A percentile compares a stretch with the other conserved stretches of the same genome.
Evolutionary conservation across 805 yeast genomes (phyloP).

Genomic region (Millerozyma miso): DNA sequence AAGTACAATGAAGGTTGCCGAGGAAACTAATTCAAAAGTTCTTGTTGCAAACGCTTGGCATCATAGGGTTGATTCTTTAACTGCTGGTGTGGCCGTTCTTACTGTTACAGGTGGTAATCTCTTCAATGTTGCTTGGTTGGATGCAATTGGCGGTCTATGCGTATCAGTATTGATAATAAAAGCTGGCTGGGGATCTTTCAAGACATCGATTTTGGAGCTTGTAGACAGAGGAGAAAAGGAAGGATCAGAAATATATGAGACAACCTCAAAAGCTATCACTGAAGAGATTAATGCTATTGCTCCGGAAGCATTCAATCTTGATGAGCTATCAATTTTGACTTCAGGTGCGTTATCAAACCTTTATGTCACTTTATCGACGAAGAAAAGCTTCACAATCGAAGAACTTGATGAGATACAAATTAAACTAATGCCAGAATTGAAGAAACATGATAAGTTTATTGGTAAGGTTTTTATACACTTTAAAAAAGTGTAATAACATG

Average conservation of each 20-base stretch:
- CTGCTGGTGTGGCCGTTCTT: slow-evolving; percentile 83
- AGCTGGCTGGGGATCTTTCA: slow-evolving; percentile 79
- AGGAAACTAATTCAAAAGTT: slow-evolving; percentile 76
- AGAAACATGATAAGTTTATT: slow-evolving; percentile 37
- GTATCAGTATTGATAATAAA: slow-evolving; percentile 78
- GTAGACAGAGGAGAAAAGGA: slow-evolving; percentile 65
- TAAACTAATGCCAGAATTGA: slow-evolving; percentile 30
- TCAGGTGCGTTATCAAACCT: slow-evolving; percentile 57
- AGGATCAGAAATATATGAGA: slow-evolving; percentile 45
- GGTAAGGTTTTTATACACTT: slow-evolving; percentile 40
- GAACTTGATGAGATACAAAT: slow-evolving; percentile 30
- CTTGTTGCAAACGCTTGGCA: slow-evolving; percentile 98
- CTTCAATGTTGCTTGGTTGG: slow-evolving; percentile 76
- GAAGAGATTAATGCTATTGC: slow-evolving; percentile 15
- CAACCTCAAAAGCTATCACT: slow-evolving; percentile 38
- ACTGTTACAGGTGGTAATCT: slow-evolving; percentile 85
- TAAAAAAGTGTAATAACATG: slow-evolving; percentile 10
- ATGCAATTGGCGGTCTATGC: slow-evolving; percentile 85
- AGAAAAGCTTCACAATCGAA: slow-evolving; percentile 22
- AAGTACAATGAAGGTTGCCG: slow-evolving; percentile 79
- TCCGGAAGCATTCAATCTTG: slow-evolving; percentile 26
- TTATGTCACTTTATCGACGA: slow-evolving; percentile 24
- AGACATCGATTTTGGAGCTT: slow-evolving; percentile 67
- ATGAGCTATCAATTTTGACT: slow-evolving; percentile 44
- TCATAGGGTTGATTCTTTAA: slow-evolving; percentile 90